phyloP scores from a whole-genome alignment of 2,329 filamentous ascomycete genomes.

The Hymenoscyphus linearis region DNA sequence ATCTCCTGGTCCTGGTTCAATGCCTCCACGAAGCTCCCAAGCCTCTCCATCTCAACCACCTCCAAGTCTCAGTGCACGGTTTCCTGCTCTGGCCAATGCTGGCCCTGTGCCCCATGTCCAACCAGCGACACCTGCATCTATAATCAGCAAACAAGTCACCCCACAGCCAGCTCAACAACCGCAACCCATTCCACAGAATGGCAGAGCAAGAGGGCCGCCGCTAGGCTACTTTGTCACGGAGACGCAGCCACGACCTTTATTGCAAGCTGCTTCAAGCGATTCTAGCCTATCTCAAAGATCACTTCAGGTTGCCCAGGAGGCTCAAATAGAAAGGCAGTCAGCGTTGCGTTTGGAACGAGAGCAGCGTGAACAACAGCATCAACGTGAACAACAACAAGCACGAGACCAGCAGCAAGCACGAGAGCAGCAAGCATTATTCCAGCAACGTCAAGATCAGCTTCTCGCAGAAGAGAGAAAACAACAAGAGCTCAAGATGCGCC shows the following conservation, averaged over 20 bases:
- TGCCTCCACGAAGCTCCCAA: constrained; percentile 25
- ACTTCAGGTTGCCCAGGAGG: constrained; percentile 27
- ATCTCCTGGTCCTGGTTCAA: constrained; percentile 16
- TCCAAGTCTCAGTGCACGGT: constrained; percentile 22
- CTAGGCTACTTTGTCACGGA: constrained; percentile 29
- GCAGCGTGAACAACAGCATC: constrained; percentile 19
- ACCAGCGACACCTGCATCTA: constrained; percentile 21
- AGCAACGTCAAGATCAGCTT: constrained; percentile 13
- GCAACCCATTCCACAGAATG: constrained; percentile 17
- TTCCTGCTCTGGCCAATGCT: constrained; percentile 31
- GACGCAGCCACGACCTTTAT: constrained; percentile 21
- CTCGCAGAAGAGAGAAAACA: constrained; percentile 10
- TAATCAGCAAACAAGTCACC: constrained; percentile 24
- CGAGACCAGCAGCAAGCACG: constrained; percentile 7
- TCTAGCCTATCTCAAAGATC: constrained; percentile 22
- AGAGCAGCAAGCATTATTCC: constrained; percentile 7
- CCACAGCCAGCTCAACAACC: constrained; percentile 24
- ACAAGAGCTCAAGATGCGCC: constrained; percentile 4
- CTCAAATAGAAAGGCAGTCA: constrained; percentile 27
- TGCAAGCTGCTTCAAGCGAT: constrained; percentile 19
- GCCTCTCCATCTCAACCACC: constrained; percentile 25
- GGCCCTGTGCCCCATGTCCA: constrained; percentile 28
- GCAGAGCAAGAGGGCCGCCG: constrained; percentile 25
- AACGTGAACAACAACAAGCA: constrained; percentile 20
- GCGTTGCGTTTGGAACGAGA: constrained; percentile 26